Conservation (phyloP, 108 stramenopile genomes). For the Cyclotella choctawhatcheeana region DNA sequence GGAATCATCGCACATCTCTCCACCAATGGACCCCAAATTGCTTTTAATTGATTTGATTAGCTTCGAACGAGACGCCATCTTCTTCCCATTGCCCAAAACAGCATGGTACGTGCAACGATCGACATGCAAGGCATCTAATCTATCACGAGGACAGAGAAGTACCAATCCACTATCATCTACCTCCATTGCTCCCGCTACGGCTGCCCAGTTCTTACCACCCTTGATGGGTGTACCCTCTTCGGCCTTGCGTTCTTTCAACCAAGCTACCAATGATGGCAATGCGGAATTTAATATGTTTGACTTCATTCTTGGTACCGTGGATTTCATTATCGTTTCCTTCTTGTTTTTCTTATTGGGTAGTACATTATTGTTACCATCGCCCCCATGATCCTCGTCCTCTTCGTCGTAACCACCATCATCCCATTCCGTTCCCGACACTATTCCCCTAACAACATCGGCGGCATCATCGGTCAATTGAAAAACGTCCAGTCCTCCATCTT, state of each 20-base stretch:
- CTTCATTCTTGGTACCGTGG: conserved; percentile 16
- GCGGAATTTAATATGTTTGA: conserved; percentile 37
- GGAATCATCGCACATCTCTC: conserved; percentile 37
- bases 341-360: conserved; percentile 36
- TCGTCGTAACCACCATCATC: conserved; percentile 33
- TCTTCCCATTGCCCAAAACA: conserved; percentile 77
- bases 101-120: conserved; percentile 68
- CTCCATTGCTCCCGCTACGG: conserved; percentile 74
- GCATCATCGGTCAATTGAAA: conserved; percentile 27
- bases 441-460: conserved; percentile 30
- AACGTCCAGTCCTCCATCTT: conserved; percentile 45
- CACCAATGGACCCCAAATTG: conserved; percentile 11
- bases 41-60: conserved; percentile 40
- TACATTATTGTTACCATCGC: too few relatives aligned
- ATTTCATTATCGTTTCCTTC: conserved; percentile 12
- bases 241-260: conserved; percentile 78
- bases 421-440: conserved; percentile 24
- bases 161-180: conserved; percentile 85
- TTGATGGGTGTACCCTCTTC: conserved; percentile 73
- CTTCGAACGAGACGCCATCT: conserved; percentile 49
- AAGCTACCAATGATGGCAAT: conserved; percentile 67
- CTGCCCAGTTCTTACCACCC: conserved; percentile 86
- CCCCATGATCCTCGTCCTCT: not conserved
- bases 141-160: conserved; percentile 71
- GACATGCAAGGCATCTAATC: conserved; percentile 52